These are phyloP conservation scores for Pseudocercospora vitis DNA, from an alignment of 2,329 filamentous ascomycete genomes.

Conservation along the genomic window DNA sequence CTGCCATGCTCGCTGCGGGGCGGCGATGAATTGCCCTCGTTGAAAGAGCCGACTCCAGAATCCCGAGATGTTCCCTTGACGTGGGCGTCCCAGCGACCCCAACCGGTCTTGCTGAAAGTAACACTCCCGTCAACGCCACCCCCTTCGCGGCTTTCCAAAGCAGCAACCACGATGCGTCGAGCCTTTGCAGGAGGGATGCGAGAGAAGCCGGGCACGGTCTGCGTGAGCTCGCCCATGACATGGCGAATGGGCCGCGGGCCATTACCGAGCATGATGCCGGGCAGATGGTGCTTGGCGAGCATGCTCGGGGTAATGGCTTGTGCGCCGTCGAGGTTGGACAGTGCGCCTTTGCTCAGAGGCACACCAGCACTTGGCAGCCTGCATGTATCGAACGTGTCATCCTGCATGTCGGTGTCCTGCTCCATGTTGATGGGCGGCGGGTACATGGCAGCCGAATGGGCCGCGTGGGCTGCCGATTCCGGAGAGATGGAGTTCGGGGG, in stretches of 20 bases:
- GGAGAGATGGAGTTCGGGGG: conserved; percentile 96
- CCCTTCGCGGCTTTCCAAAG: conserved; percentile 74
- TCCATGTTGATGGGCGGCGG: conserved; percentile 60
- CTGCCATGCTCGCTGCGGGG: conserved; percentile 51
- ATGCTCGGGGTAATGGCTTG: conserved; percentile 82
- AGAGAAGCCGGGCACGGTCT: conserved; percentile 88
- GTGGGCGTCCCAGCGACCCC: conserved; percentile 92
- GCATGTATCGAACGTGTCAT: conserved; percentile 50
- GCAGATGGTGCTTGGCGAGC: conserved; percentile 85
- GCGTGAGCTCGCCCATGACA: conserved; percentile 91
- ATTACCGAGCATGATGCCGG: conserved; percentile 83
- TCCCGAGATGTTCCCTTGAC: conserved; percentile 56
- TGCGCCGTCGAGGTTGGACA: conserved; percentile 65
- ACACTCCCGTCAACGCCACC: conserved; percentile 66
- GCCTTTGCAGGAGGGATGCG: conserved; percentile 87
- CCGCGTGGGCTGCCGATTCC: conserved; percentile 75
- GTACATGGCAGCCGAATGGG: conserved; percentile 57
- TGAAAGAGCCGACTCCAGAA: conserved; percentile 42
- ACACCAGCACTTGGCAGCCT: conserved; percentile 30
- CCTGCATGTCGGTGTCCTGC: conserved; percentile 77
- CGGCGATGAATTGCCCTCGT: conserved; percentile 45
- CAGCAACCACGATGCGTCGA: conserved; percentile 85
- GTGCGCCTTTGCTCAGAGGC: conserved; percentile 51
- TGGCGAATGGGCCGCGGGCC: conserved; percentile 92
- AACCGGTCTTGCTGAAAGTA: conserved; percentile 92